Evolutionary conservation across 306 rosid species (phyloP).

Genomic region (Argentina anserina): DNA sequence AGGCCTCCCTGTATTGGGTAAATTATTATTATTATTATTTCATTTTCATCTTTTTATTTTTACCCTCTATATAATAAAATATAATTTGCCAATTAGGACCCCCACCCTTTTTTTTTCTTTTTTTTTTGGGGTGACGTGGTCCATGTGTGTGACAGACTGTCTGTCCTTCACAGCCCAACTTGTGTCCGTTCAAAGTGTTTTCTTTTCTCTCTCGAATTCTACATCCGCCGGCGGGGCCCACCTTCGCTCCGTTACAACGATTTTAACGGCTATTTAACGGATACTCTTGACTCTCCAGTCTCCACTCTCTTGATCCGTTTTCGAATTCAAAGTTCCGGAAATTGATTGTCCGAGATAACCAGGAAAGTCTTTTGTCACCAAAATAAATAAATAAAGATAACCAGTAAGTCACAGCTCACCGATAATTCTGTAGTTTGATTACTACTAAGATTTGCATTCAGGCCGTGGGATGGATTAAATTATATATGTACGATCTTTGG

Average conservation of each 20-base stretch:
- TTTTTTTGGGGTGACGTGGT: neutral
- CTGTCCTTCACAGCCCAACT: constrained; percentile 3
- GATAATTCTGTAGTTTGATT: neutral
- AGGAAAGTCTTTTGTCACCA: too few species aligned
- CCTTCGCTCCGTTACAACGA: constrained; percentile 6
- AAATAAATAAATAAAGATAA: too few species aligned
- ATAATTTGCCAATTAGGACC: neutral
- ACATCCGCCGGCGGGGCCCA: neutral
- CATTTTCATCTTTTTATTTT: neutral
- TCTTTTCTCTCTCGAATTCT: neutral
- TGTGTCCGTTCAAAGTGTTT: neutral
- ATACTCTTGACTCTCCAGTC: neutral
- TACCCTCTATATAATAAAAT: neutral
- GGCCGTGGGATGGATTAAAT: neutral
- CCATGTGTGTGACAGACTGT: constrained; percentile 18
- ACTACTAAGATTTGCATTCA: neutral
- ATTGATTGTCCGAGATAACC: too few species aligned
- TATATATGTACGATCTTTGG: neutral
- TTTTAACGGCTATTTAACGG: constrained; percentile 12
- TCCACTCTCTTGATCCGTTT: neutral
- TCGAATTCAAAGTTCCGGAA: neutral
- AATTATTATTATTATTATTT: neutral
- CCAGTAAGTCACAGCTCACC: neutral
- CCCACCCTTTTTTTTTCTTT: neutral
- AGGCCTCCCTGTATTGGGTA: constrained; percentile 2